phyloP scores from a whole-genome alignment of 768 basidiomycete genomes.

The Ephemerocybe angulata region DNA sequence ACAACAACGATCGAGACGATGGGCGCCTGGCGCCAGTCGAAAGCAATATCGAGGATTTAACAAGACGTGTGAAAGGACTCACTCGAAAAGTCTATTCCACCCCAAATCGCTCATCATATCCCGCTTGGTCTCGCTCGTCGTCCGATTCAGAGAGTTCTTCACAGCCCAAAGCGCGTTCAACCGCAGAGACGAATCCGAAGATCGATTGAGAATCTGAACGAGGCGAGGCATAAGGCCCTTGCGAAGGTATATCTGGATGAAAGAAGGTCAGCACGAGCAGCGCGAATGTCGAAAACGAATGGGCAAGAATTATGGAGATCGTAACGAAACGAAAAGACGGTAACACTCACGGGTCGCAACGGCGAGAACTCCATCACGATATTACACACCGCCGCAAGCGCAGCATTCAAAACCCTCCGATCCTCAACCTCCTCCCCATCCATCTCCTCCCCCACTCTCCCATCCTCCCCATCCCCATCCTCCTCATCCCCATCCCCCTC shows the following conservation, averaged over 20 bases:
- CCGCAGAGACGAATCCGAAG: constrained; percentile 52
- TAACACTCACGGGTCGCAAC: constrained; percentile 54
- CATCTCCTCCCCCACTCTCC: constrained; percentile 21
- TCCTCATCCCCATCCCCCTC: constrained; percentile 25
- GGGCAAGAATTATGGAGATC: not conserved
- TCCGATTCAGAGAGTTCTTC: constrained; percentile 76
- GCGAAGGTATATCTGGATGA: constrained; percentile 56
- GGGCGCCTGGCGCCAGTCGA: no score
- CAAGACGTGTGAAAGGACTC: constrained; percentile 17
- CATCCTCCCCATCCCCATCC: no score
- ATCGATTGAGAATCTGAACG: constrained; percentile 48
- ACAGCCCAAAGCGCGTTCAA: constrained; percentile 82
- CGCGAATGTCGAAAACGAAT: no score
- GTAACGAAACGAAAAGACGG: constrained; percentile 7
- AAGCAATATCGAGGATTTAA: no score
- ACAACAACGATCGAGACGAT: no score
- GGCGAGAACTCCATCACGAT: constrained; percentile 86
- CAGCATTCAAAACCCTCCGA: constrained; percentile 64
- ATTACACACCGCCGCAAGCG: constrained; percentile 77
- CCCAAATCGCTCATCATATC: constrained; percentile 65
- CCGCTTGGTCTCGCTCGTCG: constrained; percentile 54
- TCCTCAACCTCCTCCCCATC: constrained; percentile 53
- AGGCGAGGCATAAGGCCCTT: constrained; percentile 66
- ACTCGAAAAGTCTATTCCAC: constrained; percentile 62
- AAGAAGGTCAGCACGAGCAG: not conserved